Evolutionary conservation across 208 protist genomes (phyloP).

Genomic region (Naegleria fowleri): DNA sequence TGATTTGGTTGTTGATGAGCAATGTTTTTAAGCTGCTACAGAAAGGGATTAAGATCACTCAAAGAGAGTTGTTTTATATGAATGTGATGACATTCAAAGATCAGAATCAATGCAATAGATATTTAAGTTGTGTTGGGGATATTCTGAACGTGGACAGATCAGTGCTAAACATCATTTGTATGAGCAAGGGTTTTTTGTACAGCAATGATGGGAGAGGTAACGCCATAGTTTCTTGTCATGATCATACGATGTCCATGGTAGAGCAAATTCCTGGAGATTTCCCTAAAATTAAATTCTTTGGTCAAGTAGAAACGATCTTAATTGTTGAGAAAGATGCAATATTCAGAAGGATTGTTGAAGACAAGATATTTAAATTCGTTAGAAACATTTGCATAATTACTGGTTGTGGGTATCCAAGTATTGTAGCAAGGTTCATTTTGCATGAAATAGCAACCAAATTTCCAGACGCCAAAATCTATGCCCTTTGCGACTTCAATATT

Average conservation of each 20-base stretch:
- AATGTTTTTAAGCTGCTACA: neutral
- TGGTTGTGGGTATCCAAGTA: neutral
- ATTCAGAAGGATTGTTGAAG: neutral
- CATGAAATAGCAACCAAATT: neutral
- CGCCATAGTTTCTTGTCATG: neutral
- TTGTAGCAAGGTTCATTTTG: neutral
- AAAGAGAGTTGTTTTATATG: constrained; percentile 12
- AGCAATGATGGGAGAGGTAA: neutral
- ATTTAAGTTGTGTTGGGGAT: neutral
- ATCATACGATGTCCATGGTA: neutral
- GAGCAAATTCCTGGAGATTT: neutral
- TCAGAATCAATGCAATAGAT: constrained; percentile 6
- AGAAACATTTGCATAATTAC: neutral
- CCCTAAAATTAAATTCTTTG: neutral
- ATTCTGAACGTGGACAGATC: neutral
- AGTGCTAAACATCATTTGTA: neutral
- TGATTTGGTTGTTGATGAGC: neutral
- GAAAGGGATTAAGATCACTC: neutral
- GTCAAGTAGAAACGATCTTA: neutral
- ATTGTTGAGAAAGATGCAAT: neutral
- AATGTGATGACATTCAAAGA: neutral
- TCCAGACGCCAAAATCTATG: neutral
- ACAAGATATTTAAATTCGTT: neutral
- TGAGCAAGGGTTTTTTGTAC: neutral
- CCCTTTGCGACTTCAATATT: neutral